These are phyloP conservation scores for Laetiporus sulphureus DNA, from an alignment of 1,284 basidiomycete species.

Conservation along the genomic window DNA sequence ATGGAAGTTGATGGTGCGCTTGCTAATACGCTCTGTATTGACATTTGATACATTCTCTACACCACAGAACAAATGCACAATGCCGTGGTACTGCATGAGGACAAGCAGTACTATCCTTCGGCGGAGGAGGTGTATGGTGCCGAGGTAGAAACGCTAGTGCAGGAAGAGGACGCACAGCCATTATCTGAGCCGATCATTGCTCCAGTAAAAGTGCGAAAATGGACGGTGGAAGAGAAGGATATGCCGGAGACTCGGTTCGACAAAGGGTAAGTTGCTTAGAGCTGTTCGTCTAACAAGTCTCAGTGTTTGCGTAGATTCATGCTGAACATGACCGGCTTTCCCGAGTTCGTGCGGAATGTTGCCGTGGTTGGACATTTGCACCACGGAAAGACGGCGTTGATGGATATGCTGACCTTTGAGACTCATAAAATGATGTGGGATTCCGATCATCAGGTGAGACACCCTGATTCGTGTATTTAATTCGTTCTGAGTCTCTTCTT, in stretches of 20 bases:
- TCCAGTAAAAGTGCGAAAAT: conserved; percentile 90
- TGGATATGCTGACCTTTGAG: conserved; percentile 97
- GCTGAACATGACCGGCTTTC: conserved; percentile 87
- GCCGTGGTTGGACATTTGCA: conserved; percentile 94
- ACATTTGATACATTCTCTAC: not conserved
- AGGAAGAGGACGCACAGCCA: conserved; percentile 97
- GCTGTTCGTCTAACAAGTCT: not conserved
- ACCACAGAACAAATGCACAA: conserved; percentile 65
- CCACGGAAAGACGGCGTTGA: conserved; percentile 93
- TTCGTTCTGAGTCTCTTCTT: conserved; percentile 3
- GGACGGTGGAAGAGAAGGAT: conserved; percentile 88
- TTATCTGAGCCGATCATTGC: conserved; percentile 94
- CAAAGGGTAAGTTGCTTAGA: conserved; percentile 62
- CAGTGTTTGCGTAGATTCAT: conserved; percentile 61
- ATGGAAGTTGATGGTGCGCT: conserved; percentile 79
- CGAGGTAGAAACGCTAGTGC: conserved; percentile 94
- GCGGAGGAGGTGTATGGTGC: conserved; percentile 90
- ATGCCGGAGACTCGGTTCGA: conserved; percentile 92
- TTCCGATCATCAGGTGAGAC: conserved; percentile 75
- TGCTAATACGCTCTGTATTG: not conserved
- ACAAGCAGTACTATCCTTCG: conserved; percentile 97
- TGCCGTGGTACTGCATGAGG: conserved; percentile 91
- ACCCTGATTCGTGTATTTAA: conserved; percentile 1
- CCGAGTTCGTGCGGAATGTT: conserved; percentile 93
- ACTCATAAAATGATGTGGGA: conserved; percentile 95